Base-by-base conservation (phyloP, 2,329 filamentous ascomycete genomes). In the Exophiala viscosa region DNA sequence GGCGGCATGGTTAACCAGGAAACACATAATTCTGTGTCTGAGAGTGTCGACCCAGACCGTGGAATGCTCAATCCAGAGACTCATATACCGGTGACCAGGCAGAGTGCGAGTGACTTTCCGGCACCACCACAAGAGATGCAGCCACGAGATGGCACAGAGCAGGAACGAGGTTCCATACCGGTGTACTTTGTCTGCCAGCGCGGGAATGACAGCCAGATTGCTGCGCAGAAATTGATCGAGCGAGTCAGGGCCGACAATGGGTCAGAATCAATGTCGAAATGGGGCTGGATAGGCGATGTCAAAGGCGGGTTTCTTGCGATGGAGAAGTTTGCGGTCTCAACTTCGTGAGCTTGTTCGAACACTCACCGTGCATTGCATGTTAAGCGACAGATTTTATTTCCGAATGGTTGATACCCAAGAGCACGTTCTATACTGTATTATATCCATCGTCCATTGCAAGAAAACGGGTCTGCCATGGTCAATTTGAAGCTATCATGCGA, bases 171-270 rank as follows among this genome's bases (percentile, higher is more conserved):
- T 3, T 31, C 42, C 8, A 38, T n/a, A 15, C 32, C 43, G 3
- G 66, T 76, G 4, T 73, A 73, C 45, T 70, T 76, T 13, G 68
- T 77, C 7, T 77, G 75, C 55, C 72, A 73, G 11, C 66, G 70
- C n/a, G 75, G 75, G 1, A 77, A 77, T 45, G 75, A 77, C 49
- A 76, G 74, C 1, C 75, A 76, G 54, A 60, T 73, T 17, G 74
- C 69, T 0, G 74, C 75, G 4, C 62, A 67, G 50, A 71, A 61
- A 50, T 42, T 76, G 40, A 73, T 71, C 47, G 67, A 73, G 11
- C 46, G 70, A 7, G 35, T 47, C 10, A 32, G 47, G 32, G 43
- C 17, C 13, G 52, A 51, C 6, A 31, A 49, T n/a, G 18, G 14
- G 13, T 13, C 6, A n/a, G 39, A 18, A 18, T 7, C 28, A 15